Evolutionary conservation across 306 rosid species (phyloP).

Genomic region (Morella rubra): DNA sequence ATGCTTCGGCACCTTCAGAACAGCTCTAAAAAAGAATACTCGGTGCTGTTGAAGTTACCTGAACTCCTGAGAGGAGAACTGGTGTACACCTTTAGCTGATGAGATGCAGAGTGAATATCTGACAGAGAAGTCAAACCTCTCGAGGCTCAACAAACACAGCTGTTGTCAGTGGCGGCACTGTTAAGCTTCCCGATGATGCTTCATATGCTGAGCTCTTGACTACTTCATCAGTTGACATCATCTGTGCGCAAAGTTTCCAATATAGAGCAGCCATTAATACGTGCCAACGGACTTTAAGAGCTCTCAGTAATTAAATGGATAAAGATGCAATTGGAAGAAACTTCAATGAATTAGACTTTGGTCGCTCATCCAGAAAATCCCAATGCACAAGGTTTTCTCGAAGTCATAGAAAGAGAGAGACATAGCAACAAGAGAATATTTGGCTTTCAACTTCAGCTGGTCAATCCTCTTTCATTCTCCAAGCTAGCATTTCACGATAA

Average conservation of each 20-base stretch:
- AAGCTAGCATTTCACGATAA: neutral
- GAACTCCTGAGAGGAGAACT: neutral
- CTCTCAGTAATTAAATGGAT: conserved; percentile 1
- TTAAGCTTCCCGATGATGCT: conserved; percentile 61
- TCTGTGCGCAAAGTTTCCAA: conserved; percentile 41
- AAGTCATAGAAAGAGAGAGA: neutral
- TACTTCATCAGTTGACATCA: conserved; percentile 51
- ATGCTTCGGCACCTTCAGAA: neutral
- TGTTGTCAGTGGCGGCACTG: conserved; percentile 66
- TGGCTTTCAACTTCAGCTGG: neutral
- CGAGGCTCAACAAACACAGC: conserved; percentile 79
- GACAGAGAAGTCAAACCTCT: conserved; percentile 21
- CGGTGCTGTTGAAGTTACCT: neutral
- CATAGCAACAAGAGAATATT: neutral
- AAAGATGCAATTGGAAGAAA: conserved; percentile 2
- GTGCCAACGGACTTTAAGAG: conserved; percentile 3
- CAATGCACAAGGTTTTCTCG: neutral
- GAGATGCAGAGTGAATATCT: neutral
- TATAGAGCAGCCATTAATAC: neutral
- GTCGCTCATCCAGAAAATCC: neutral
- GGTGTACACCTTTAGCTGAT: neutral
- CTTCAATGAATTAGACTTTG: neutral
- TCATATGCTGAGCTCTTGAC: conserved; percentile 68
- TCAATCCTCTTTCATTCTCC: neutral
- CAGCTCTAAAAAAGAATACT: neutral